A percentile compares a stretch with the other conserved stretches of the same genome.
Conservation (phyloP, 1,284 basidiomycete genomes). For the Inonotus obliquus region DNA sequence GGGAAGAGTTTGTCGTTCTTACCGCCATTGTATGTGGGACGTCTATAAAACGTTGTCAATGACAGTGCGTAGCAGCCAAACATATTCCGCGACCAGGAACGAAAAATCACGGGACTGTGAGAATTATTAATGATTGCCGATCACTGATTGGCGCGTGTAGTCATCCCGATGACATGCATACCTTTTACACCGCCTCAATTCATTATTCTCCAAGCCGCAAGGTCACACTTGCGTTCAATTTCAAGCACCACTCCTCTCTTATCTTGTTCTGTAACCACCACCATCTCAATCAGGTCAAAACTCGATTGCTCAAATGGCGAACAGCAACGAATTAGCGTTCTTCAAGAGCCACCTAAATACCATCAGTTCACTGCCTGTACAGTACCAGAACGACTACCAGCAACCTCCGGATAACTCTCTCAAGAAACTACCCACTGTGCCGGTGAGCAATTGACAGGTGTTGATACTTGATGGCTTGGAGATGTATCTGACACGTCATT, state of each 20-base stretch:
- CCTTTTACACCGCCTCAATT: conserved; percentile 7
- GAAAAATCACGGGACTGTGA: background rate
- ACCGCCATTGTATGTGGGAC: conserved; percentile 20
- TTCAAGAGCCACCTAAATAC: conserved; percentile 69
- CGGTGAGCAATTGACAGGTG: conserved; percentile 42
- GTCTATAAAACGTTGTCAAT: background rate
- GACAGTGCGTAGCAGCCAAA: too few species aligned
- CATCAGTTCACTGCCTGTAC: conserved; percentile 63
- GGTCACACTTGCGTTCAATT: background rate
- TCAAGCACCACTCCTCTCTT: background rate
- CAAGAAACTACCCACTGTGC: conserved; percentile 68
- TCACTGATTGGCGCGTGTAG: background rate
- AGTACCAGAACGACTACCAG: conserved; percentile 71
- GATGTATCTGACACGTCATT: background rate
- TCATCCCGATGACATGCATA: background rate
- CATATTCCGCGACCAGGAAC: background rate
- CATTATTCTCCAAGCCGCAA: conserved; percentile 3
- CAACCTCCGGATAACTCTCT: conserved; percentile 68
- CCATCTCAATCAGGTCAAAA: background rate
- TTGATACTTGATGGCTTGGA: background rate
- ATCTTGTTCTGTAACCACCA: background rate
- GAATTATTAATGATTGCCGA: background rate
- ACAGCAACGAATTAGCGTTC: conserved; percentile 67
- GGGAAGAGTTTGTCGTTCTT: background rate
- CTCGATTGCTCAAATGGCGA: conserved; percentile 39